These are phyloP conservation scores for Afroboletus lepidellus DNA, from an alignment of 1,284 basidiomycete genomes.

Conservation along the genomic window DNA sequence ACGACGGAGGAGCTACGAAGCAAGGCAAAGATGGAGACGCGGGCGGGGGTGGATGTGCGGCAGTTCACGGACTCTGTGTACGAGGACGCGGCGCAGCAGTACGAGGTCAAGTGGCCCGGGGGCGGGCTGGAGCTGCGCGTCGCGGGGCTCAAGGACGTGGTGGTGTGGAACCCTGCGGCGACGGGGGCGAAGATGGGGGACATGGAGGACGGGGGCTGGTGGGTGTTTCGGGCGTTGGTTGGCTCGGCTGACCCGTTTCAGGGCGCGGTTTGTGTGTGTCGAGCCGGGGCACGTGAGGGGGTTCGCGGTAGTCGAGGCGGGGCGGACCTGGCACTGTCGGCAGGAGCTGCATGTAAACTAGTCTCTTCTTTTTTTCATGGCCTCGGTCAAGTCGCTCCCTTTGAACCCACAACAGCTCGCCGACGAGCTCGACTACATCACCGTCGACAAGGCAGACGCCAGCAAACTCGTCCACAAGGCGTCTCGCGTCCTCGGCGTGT, in stretches of 20 bases:
- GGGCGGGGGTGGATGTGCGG: conserved; percentile 61
- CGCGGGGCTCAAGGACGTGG: conserved; percentile 70
- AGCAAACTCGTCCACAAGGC: conserved; percentile 50
- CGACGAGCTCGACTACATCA: conserved; percentile 73
- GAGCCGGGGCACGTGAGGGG: conserved; percentile 83
- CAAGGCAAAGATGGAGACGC: conserved; percentile 57
- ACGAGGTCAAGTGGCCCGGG: conserved; percentile 59
- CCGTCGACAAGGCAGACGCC: conserved; percentile 33
- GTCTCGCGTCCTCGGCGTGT: conserved; percentile 69
- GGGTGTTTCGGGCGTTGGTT: conserved; percentile 8
- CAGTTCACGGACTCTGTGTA: conserved; percentile 74
- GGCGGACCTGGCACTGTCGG: conserved; percentile 62
- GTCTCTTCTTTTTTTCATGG: background rate
- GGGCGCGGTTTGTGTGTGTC: conserved; percentile 80
- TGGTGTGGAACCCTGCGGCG: conserved; percentile 84
- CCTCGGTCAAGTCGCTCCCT: conserved; percentile 1
- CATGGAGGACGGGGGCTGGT: conserved; percentile 88
- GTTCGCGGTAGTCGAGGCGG: conserved; percentile 57
- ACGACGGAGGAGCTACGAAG: conserved; percentile 48
- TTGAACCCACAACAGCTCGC: conserved; percentile 39
- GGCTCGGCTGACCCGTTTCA: conserved; percentile 35
- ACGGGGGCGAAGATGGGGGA: conserved; percentile 73
- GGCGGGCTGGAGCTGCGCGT: conserved; percentile 59
- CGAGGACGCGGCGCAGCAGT: conserved; percentile 56
- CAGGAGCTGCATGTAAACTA: too few relatives aligned